phyloP scores from a whole-genome alignment of 805 yeast species.

The Ogataea nonfermentans region DNA sequence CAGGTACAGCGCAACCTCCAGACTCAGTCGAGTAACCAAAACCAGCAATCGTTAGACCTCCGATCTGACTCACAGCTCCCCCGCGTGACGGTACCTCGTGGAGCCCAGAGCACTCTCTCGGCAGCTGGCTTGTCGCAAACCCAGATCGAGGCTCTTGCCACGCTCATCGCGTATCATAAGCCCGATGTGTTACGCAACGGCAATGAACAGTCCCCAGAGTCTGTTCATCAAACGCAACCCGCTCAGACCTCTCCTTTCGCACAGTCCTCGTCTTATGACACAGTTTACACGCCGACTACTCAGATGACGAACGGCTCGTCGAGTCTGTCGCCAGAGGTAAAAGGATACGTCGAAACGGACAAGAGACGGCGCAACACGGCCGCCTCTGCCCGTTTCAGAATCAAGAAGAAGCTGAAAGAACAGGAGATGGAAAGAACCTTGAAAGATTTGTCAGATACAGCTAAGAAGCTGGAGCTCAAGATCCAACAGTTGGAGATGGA shows the following conservation, averaged over 20 bases:
- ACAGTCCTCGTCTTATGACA: too few relatives aligned
- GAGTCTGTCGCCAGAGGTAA: constrained; percentile 11
- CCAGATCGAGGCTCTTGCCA: constrained; percentile 72
- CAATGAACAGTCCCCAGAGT: neutral
- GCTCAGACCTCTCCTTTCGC: too few relatives aligned
- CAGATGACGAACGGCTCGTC: constrained; percentile 10
- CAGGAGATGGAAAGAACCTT: constrained; percentile 83
- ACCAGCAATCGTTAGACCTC: constrained; percentile 26
- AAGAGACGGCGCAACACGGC: constrained; percentile 88
- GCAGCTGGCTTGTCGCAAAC: constrained; percentile 66
- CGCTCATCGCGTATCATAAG: constrained; percentile 66
- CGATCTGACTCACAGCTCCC: constrained; percentile 35
- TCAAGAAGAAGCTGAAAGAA: constrained; percentile 88
- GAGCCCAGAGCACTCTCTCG: constrained; percentile 61
- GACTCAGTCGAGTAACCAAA: constrained; percentile 8
- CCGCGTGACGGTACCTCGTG: constrained; percentile 66
- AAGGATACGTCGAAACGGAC: constrained; percentile 45
- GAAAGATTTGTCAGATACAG: constrained; percentile 67
- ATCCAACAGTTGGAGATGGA: constrained; percentile 91
- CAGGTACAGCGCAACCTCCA: constrained; percentile 26
- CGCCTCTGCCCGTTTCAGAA: constrained; percentile 90
- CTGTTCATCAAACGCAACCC: too few relatives aligned
- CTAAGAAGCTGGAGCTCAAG: constrained; percentile 63
- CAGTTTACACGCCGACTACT: constrained; percentile 2
- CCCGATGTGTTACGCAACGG: constrained; percentile 20